These are phyloP conservation scores for Eutrema japonicum DNA, from an alignment of 345 rosid species.

Conservation along the genomic window DNA sequence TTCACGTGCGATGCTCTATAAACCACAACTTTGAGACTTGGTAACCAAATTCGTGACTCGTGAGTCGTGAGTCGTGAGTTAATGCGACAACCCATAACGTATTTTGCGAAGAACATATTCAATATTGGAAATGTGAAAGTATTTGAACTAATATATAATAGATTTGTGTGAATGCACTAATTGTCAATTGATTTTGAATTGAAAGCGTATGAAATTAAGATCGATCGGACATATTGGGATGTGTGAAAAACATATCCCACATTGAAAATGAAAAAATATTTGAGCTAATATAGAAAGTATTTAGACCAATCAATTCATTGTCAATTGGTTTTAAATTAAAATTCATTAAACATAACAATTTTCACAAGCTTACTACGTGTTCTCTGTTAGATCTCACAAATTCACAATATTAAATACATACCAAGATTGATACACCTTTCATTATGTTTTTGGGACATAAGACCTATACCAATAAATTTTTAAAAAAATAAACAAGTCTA, in stretches of 20 bases:
- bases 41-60: conserved; percentile 4
- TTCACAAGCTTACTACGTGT: conserved; percentile 19
- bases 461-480: neutral
- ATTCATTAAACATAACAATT: neutral
- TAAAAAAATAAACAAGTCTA: too few relatives aligned
- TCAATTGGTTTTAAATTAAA: too few relatives aligned
- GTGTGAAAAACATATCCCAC: too few relatives aligned
- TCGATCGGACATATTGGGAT: too few relatives aligned
- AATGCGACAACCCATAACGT: conserved; percentile 28
- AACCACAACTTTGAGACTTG: conserved; percentile 28
- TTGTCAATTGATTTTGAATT: too few relatives aligned
- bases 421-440: neutral
- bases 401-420: neutral
- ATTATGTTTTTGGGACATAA: neutral
- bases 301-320: too few relatives aligned
- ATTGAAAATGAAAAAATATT: too few relatives aligned
- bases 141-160: too few relatives aligned
- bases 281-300: too few relatives aligned
- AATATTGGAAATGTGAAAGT: too few relatives aligned
- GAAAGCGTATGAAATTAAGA: too few relatives aligned
- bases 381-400: conserved; percentile 18
- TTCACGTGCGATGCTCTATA: conserved; percentile 24
- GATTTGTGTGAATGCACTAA: too few relatives aligned
- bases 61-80: conserved; percentile 2
- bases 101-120: neutral